These are phyloP conservation scores for Cercospora canescens DNA, from an alignment of 2,329 filamentous ascomycete genomes.

Conservation along the genomic window DNA sequence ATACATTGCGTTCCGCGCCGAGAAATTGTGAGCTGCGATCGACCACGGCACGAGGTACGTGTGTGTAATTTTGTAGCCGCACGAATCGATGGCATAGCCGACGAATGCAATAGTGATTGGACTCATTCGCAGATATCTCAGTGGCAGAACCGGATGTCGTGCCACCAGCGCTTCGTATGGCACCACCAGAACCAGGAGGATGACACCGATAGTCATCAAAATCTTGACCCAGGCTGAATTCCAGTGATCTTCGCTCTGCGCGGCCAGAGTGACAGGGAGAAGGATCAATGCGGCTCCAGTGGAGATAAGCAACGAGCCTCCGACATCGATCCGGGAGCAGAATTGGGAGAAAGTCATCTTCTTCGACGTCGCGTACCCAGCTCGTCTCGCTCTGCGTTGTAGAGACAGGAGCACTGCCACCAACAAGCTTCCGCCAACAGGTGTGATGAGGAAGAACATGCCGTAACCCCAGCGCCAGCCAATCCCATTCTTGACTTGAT, in stretches of 20 bases:
- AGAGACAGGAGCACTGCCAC: conserved; percentile 41
- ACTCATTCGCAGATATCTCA: conserved; percentile 46
- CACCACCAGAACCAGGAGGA: conserved; percentile 46
- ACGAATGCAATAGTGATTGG: conserved; percentile 46
- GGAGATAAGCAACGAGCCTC: conserved; percentile 50
- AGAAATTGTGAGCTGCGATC: conserved; percentile 45
- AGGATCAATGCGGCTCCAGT: conserved; percentile 51
- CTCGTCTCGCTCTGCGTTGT: conserved; percentile 37
- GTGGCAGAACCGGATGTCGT: conserved; percentile 48
- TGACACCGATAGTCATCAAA: conserved; percentile 46
- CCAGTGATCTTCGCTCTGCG: conserved; percentile 43
- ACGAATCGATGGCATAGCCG: conserved; percentile 44
- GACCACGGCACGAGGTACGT: conserved; percentile 53
- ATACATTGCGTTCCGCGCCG: conserved; percentile 46
- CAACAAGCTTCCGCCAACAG: conserved; percentile 39
- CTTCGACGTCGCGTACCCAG: conserved; percentile 32
- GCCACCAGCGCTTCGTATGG: conserved; percentile 51
- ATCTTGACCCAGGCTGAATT: conserved; percentile 48
- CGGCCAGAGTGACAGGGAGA: conserved; percentile 50
- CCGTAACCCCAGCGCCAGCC: conserved; percentile 50
- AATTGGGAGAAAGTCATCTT: conserved; percentile 36
- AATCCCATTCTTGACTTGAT: conserved; percentile 42
- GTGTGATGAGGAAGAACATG: conserved; percentile 47
- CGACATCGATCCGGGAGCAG: conserved; percentile 34
- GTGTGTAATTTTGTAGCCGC: conserved; percentile 49